phyloP scores from a whole-genome alignment of 2,329 filamentous ascomycete genomes.

The Amylocarpus encephaloides region DNA sequence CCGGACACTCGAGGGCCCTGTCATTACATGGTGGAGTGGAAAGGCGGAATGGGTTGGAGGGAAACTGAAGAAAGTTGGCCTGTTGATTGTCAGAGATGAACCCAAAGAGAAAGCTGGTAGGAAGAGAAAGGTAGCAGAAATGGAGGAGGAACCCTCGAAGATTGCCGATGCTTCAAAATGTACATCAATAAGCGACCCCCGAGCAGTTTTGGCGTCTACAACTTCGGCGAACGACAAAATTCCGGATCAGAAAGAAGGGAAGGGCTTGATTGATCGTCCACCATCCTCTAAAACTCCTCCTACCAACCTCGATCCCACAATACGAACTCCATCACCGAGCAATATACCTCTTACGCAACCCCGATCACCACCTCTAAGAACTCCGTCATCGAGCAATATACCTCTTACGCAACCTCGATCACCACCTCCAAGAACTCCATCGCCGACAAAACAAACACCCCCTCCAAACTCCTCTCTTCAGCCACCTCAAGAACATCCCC shows the following conservation, averaged over 20 bases:
- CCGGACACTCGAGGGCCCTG: slow-evolving; percentile 78
- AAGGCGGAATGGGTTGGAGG: slow-evolving; percentile 74
- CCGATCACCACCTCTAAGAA: too few species aligned
- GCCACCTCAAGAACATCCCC: not conserved
- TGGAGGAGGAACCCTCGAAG: slow-evolving; percentile 23
- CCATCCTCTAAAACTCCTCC: not conserved
- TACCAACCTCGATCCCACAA: too few species aligned
- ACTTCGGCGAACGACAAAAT: not conserved
- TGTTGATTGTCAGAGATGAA: slow-evolving; percentile 50
- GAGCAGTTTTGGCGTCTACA: slow-evolving; percentile 1
- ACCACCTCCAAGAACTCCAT: too few species aligned
- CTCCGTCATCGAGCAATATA: too few species aligned
- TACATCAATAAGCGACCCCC: slow-evolving; percentile 5
- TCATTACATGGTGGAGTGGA: slow-evolving; percentile 93
- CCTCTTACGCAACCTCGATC: too few species aligned
- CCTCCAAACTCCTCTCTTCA: not conserved
- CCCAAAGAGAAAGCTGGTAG: slow-evolving; percentile 40
- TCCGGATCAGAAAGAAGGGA: not conserved
- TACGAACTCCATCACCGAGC: too few species aligned
- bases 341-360: too few species aligned
- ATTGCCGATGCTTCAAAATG: not conserved
- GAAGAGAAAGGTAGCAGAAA: slow-evolving; percentile 52
- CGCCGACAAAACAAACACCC: not conserved
- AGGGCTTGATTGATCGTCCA: not conserved
- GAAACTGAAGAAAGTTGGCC: slow-evolving; percentile 65